Evolutionary conservation across 2,329 filamentous ascomycete species (phyloP).

Genomic region (Sporothrix luriei): DNA sequence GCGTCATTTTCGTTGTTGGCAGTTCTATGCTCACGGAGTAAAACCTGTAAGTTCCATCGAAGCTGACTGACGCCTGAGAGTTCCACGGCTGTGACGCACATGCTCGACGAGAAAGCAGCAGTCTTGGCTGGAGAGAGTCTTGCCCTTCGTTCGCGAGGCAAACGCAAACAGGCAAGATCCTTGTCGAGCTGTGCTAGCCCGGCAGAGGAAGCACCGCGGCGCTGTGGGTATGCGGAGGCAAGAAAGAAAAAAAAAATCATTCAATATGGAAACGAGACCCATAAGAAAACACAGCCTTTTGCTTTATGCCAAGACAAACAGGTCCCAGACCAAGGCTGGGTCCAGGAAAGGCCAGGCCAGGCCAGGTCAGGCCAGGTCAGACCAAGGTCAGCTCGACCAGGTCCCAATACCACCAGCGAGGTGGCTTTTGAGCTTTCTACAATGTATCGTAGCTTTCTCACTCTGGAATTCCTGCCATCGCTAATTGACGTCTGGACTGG

Average conservation of each 20-base stretch:
- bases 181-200: slow-evolving; percentile 16
- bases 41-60: background rate
- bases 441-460: no score
- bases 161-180: background rate
- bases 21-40: background rate
- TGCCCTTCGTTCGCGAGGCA: background rate
- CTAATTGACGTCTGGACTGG: background rate
- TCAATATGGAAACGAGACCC: background rate
- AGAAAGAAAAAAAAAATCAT: background rate
- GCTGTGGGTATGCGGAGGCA: slow-evolving; percentile 2
- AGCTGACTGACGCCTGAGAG: no score
- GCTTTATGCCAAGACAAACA: background rate
- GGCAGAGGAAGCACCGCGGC: background rate
- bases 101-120: background rate
- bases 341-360: background rate
- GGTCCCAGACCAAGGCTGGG: background rate
- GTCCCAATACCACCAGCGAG: background rate
- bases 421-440: background rate
- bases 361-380: background rate
- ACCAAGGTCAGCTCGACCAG: background rate
- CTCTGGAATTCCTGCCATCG: background rate
- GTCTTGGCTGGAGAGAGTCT: background rate
- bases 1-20: background rate
- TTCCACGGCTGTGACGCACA: background rate
- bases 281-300: slow-evolving; percentile 13